Percentiles rank a stretch among this genome's conserved stretches.
These are phyloP conservation scores for Trichocladium uniseriatum DNA, from an alignment of 495 filamentous ascomycete genomes.

Conservation along the genomic window DNA sequence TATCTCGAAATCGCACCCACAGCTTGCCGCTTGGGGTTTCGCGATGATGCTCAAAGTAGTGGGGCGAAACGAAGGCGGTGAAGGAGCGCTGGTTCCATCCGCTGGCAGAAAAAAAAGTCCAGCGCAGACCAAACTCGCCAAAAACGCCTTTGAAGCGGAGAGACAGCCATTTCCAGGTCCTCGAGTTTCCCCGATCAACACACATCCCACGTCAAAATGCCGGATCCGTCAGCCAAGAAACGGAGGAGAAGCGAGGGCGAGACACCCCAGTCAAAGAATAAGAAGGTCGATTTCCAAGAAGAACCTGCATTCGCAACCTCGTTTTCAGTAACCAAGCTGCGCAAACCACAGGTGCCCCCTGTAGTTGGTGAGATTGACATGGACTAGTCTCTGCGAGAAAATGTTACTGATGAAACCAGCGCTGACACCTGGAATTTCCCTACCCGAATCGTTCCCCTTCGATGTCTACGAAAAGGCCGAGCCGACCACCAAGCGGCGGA, in stretches of 20 bases:
- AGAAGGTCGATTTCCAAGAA: constrained; percentile 51
- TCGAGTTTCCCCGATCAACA: background rate
- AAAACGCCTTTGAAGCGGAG: background rate
- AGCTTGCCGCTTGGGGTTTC: no score
- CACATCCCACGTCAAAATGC: constrained; percentile 37
- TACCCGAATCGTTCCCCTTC: constrained; percentile 48
- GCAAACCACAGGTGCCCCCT: constrained; percentile 52
- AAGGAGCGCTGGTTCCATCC: background rate
- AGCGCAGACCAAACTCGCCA: background rate
- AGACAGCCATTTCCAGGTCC: background rate
- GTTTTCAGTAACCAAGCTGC: constrained; percentile 49
- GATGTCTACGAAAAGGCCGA: constrained; percentile 53
- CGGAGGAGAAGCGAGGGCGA: constrained; percentile 56
- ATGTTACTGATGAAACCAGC: constrained; percentile 35
- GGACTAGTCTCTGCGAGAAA: background rate
- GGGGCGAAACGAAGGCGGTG: constrained; percentile 13
- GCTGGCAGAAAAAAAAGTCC: constrained; percentile 18
- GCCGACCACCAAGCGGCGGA: constrained; percentile 32
- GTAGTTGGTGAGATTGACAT: constrained; percentile 47
- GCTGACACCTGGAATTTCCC: constrained; percentile 55
- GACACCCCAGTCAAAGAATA: constrained; percentile 39
- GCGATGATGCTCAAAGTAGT: no score
- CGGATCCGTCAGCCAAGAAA: constrained; percentile 56
- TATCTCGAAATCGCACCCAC: no score
- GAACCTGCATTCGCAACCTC: constrained; percentile 20